Percentiles rank a stretch among this genome's conserved stretches.
These are phyloP conservation scores for Populus simonii DNA, from an alignment of 345 rosid genomes.

Conservation along the genomic window DNA sequence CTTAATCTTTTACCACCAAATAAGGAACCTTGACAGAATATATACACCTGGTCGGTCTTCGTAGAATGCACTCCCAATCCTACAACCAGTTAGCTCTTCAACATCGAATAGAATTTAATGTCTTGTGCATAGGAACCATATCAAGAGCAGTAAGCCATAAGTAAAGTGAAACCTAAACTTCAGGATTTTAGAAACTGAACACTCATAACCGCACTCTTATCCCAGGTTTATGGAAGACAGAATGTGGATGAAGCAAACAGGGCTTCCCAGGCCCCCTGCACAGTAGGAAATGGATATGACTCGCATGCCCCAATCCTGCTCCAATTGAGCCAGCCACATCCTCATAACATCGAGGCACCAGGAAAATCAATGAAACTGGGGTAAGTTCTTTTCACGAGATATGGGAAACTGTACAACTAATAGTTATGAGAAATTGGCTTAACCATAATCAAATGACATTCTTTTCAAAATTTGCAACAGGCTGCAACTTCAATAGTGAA, in stretches of 20 bases:
- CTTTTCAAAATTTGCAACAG: slow-evolving; percentile 27
- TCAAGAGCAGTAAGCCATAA: neutral
- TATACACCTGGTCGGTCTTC: neutral
- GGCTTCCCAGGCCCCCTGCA: slow-evolving; percentile 18
- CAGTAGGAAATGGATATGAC: slow-evolving; percentile 31
- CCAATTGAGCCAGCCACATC: slow-evolving; percentile 52
- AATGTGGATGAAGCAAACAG: slow-evolving; percentile 24
- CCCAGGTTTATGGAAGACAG: slow-evolving; percentile 34
- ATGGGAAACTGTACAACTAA: neutral
- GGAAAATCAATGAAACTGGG: slow-evolving; percentile 38
- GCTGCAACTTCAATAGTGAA: slow-evolving; percentile 32
- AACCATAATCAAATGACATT: neutral
- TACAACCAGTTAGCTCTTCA: neutral
- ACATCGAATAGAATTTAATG: neutral
- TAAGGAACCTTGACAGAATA: neutral
- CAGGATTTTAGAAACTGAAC: neutral
- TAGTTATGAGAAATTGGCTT: slow-evolving; percentile 1
- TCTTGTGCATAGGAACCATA: neutral
- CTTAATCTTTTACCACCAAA: neutral
- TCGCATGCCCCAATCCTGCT: slow-evolving; percentile 33
- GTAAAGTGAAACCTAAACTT: neutral
- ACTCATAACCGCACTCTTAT: neutral
- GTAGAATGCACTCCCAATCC: neutral
- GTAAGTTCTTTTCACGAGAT: slow-evolving; percentile 21
- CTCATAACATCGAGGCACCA: slow-evolving; percentile 26